Evolutionary conservation across 208 protist species (phyloP).

Genomic region (Leishmania mexicana): DNA sequence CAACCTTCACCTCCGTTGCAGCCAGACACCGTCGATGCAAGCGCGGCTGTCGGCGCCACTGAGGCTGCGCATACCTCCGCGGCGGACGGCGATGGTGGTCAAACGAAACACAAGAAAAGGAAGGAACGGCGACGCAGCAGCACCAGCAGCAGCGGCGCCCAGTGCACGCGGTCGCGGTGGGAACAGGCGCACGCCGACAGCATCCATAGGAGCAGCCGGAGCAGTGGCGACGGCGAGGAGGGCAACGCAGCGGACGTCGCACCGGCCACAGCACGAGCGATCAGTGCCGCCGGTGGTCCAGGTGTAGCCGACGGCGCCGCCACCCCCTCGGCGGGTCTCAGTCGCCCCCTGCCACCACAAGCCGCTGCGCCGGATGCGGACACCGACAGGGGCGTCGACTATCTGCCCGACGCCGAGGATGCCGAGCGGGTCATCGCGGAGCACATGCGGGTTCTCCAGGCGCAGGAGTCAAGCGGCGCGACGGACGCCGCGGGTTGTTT

Average conservation of each 20-base stretch:
- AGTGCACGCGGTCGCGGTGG: neutral
- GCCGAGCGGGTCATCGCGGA: conserved; percentile 2
- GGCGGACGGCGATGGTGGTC: neutral
- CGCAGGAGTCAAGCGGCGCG: no score
- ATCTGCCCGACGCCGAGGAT: conserved; percentile 1
- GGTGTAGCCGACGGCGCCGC: neutral
- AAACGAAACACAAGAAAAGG: neutral
- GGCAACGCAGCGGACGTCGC: neutral
- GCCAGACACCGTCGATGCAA: conserved; percentile 16
- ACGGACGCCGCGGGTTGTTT: neutral
- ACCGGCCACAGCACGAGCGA: neutral
- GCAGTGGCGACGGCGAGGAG: neutral
- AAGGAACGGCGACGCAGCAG: neutral
- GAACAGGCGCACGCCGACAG: conserved; percentile 9
- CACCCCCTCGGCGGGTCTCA: neutral
- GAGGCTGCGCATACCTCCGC: neutral
- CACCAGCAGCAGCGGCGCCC: neutral
- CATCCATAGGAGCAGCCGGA: neutral
- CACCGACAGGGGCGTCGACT: neutral
- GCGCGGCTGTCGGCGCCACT: neutral
- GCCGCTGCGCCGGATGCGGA: neutral
- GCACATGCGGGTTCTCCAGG: neutral
- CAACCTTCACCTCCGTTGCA: conserved; percentile 6
- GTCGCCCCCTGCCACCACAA: neutral
- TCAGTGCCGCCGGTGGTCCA: neutral